Base-by-base conservation (phyloP, 2,329 filamentous ascomycete genomes). In the Xylaria multiplex region DNA sequence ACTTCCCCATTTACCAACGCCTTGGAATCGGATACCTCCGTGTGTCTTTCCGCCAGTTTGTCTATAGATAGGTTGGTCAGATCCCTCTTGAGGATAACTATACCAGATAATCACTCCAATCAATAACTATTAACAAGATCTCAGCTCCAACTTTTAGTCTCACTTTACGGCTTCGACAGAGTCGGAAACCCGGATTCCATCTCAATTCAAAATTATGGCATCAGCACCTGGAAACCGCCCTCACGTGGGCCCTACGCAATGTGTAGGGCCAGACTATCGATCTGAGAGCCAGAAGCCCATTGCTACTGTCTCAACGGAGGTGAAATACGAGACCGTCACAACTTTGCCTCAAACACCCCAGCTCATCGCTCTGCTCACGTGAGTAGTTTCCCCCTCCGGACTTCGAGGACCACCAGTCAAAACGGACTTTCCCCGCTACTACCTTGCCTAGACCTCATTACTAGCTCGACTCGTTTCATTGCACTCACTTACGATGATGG, bases 281-380 rank as follows among this genome's bases (percentile, higher is more conserved):
- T 84, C 90, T 30, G 86, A 90, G 68, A 88, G 86, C 71, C 88
- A 95, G 78, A 96, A 95, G 77, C 93, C 93, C 46, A 91, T 86
- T 64, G 93, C 93, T 13, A 98, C 94, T 2, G 91, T 98, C 48
- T 99, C 96, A 13, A 94, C 90, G 63, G 86, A 88, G 66, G 89
- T 97, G 45, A 82, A 88, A 50, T 90, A 93, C 75, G 90, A 93
- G 69, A 97, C 97, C 83, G 93, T 99, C 71, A 91, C 93, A 77
- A 91, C 96, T 70, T 85, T 99, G 52, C 88, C 92, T 35, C 96
- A 98, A 81, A 97, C 96, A 11, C 94, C 96, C 55, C 96, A 99
- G 84, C 87, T 99, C 71, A 99, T 99, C 81, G 94, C 96, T 71
- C 87, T 99, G 71, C 87, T 99, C 81, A 97, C 96, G 96, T 97